phyloP scores from a whole-genome alignment of 1,284 basidiomycete species.

The Spongiforma sp. region DNA sequence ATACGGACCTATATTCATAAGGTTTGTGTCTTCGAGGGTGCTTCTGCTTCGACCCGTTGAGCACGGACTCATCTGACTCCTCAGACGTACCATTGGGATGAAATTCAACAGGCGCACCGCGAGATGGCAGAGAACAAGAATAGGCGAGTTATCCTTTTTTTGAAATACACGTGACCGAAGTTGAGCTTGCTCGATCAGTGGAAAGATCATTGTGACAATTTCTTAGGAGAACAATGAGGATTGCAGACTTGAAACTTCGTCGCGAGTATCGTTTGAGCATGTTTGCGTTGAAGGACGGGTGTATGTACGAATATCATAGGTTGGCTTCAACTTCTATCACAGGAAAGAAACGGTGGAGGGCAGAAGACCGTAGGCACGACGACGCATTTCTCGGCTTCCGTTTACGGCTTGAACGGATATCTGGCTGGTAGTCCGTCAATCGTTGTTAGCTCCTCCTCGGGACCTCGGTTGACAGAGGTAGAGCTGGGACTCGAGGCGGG shows the following conservation, averaged over 20 bases:
- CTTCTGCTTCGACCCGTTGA: slow-evolving; percentile 21
- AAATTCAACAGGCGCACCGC: slow-evolving; percentile 84
- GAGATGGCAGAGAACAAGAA: slow-evolving; percentile 90
- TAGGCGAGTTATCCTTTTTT: slow-evolving; percentile 46
- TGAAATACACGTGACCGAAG: background rate
- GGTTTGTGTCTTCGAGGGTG: slow-evolving; percentile 42
- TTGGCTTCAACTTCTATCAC: too few relatives aligned
- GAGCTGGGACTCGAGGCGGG: too few relatives aligned
- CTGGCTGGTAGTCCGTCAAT: background rate
- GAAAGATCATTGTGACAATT: slow-evolving; percentile 63
- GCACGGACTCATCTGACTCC: slow-evolving; percentile 14
- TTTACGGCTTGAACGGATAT: background rate
- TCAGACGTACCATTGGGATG: slow-evolving; percentile 82
- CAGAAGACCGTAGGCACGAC: slow-evolving; percentile 19
- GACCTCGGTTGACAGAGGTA: too few relatives aligned
- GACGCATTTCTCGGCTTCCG: slow-evolving; percentile 5
- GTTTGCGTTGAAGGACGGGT: slow-evolving; percentile 10
- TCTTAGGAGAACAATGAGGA: slow-evolving; percentile 24
- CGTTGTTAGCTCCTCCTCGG: slow-evolving; percentile 6
- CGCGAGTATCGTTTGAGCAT: slow-evolving; percentile 13
- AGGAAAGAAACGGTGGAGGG: slow-evolving; percentile 3
- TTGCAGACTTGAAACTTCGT: too few relatives aligned
- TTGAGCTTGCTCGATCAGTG: slow-evolving; percentile 43
- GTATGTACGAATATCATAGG: too few relatives aligned
- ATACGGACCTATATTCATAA: slow-evolving; percentile 82